Base-by-base conservation (phyloP, 441 rosid species). In the Geranium incanum region DNA sequence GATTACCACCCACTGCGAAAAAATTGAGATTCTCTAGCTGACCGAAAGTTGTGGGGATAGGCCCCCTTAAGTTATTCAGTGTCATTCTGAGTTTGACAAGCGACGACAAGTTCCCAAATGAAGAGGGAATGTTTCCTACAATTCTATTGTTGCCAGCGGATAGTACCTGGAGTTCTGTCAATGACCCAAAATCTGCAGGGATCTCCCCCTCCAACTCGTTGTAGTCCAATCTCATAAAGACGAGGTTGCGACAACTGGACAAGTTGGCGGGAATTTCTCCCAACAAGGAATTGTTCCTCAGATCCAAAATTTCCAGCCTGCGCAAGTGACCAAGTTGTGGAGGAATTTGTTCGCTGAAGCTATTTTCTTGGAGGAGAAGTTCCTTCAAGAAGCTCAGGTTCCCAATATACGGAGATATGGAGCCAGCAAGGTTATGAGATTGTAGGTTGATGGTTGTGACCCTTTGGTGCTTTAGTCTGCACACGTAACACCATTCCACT, bases 91-190 rank as follows among this genome's bases (percentile, higher is more conserved):
- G 5, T 0, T 0, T 0, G 0, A 39, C 9, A 1, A 72, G 38
- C 4, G 38, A 43, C 0, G 79, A 38, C 16, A 79, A 7, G 66
- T 81, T 76, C 8, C 80, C 82, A 0, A 81, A 9, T 3, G 71
- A 76, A 38, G 0, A 16, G 2, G 82, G 84, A 6, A 79, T 69
- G 11, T 5, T 9, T 5, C 74, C 37, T 11, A 50, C 59, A 13
- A 50, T 16, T 3, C 1, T 11, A n/a, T 50, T 50, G 16, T 11
- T 11, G 5, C 13, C 15, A 13, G 59, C 59, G 2, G 59, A 12
- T 2, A 50, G 4, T 50, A 0, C 59, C 59, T 15, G 13, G 1
- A 50, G 59, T 50, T 50, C 0, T 0, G 45, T 4, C 6, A 41
- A 65, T 6, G 41, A 21, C 8, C 38, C 36, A 0, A 71, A 23